Evolutionary conservation across 2,329 filamentous ascomycete species (phyloP).

Genomic region (Ophiocordyceps camponoti-saundersi): DNA sequence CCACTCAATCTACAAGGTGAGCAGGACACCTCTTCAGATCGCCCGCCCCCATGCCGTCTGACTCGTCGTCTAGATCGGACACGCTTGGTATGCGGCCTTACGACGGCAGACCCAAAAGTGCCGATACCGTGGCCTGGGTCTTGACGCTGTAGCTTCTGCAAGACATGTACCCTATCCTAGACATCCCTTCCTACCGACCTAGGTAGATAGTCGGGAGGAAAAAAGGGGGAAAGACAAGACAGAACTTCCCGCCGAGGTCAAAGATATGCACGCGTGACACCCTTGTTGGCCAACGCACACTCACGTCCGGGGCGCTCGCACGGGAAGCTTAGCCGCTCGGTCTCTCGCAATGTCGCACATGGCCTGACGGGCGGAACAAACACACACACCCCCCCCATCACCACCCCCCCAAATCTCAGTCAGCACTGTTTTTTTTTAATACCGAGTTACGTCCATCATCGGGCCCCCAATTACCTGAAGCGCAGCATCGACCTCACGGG

Average conservation of each 20-base stretch:
- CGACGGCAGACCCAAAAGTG: too few relatives aligned
- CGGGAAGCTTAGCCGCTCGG: constrained; percentile 46
- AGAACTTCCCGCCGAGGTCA: neutral
- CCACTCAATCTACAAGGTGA: neutral
- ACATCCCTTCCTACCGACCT: neutral
- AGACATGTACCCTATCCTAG: neutral
- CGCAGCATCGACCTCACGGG: constrained; percentile 52
- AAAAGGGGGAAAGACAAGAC: neutral
- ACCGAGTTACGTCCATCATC: neutral
- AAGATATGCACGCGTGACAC: neutral
- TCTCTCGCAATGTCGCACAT: constrained; percentile 88
- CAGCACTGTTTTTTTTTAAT: neutral
- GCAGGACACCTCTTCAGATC: neutral
- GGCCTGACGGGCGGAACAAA: constrained; percentile 31
- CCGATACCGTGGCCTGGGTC: neutral
- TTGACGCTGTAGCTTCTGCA: neutral
- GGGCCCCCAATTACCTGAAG: constrained; percentile 43
- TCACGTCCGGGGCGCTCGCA: neutral
- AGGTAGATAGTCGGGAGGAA: neutral
- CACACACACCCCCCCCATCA: too few relatives aligned
- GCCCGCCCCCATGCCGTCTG: too few relatives aligned
- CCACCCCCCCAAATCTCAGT: constrained; percentile 1
- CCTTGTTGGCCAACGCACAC: neutral
- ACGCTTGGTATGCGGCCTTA: too few relatives aligned
- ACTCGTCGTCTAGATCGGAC: too few relatives aligned